Conservation (phyloP, 2,329 filamentous ascomycete species). For the Colletotrichum zoysiae region DNA sequence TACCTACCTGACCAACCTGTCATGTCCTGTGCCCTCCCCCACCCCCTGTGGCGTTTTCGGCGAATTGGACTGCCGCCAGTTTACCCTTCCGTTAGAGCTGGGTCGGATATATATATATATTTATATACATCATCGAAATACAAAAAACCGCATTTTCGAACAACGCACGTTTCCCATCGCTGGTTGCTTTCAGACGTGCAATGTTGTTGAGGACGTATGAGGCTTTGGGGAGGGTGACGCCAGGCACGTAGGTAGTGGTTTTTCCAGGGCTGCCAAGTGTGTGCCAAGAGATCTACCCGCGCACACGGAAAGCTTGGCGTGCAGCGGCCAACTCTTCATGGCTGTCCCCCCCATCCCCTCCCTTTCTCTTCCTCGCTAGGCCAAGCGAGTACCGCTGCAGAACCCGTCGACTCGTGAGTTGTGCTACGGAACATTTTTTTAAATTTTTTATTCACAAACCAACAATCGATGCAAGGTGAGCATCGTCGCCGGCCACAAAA, state of each 20-base stretch:
- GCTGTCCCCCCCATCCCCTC: neutral
- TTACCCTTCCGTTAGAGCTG: neutral
- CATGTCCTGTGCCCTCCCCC: no score
- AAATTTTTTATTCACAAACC: no score
- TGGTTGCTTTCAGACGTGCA: no score
- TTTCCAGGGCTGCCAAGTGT: conserved; percentile 31
- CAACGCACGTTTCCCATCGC: neutral
- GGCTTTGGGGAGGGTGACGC: neutral
- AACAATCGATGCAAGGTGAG: neutral
- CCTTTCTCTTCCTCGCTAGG: neutral
- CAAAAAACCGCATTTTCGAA: neutral
- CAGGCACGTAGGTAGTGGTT: conserved; percentile 8
- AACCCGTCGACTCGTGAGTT: neutral
- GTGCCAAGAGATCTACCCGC: conserved; percentile 39
- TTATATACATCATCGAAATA: neutral
- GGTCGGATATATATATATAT: neutral
- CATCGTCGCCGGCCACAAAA: neutral
- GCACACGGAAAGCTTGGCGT: conserved; percentile 33
- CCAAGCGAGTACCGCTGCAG: conserved; percentile 6
- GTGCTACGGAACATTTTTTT: neutral
- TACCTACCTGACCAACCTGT: no score
- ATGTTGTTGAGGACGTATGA: neutral
- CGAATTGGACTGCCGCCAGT: conserved; percentile 15
- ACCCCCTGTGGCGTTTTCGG: conserved; percentile 29
- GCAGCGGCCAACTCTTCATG: neutral